Evolutionary conservation across 257 asterid genomes (phyloP).

Genomic region (Salvia rosmarinus): DNA sequence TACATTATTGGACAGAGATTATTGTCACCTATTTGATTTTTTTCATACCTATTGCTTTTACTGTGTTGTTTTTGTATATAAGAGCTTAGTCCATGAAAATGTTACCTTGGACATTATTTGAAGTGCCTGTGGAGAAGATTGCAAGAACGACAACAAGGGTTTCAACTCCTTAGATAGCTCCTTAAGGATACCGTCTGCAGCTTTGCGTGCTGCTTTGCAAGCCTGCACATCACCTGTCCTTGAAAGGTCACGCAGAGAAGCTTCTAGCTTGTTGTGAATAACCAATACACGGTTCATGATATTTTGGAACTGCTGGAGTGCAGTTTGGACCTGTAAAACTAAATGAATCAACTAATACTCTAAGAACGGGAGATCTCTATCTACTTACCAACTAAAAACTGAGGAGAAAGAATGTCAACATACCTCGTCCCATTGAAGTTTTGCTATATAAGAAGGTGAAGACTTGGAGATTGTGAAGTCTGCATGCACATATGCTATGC

Average conservation of each 20-base stretch:
- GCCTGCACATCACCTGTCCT: constrained; percentile 88
- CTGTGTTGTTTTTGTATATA: neutral
- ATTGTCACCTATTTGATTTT: neutral
- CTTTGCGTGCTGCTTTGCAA: constrained; percentile 92
- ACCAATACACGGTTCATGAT: constrained; percentile 61
- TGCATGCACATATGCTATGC: constrained; percentile 70
- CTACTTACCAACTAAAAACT: constrained; percentile 7
- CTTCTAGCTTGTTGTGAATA: constrained; percentile 81
- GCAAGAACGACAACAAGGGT: constrained; percentile 67
- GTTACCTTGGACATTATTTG: constrained; percentile 75
- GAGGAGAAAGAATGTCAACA: constrained; percentile 15
- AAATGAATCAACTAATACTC: neutral
- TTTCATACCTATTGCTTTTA: neutral
- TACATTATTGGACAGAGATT: neutral
- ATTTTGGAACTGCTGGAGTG: constrained; percentile 69
- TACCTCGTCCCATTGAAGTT: constrained; percentile 99
- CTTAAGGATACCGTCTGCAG: constrained; percentile 72
- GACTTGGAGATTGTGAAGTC: constrained; percentile 96
- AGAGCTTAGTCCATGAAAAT: neutral
- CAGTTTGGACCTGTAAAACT: constrained; percentile 69
- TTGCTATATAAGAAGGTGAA: constrained; percentile 83
- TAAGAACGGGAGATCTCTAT: neutral
- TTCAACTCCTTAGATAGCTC: constrained; percentile 81
- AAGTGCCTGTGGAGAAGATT: constrained; percentile 73
- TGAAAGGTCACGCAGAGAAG: constrained; percentile 87